Evolutionary conservation across 1,284 basidiomycete species (phyloP), one percentile per base, ranked within the genome.

Genomic region (Chalciporus sp.): DNA sequence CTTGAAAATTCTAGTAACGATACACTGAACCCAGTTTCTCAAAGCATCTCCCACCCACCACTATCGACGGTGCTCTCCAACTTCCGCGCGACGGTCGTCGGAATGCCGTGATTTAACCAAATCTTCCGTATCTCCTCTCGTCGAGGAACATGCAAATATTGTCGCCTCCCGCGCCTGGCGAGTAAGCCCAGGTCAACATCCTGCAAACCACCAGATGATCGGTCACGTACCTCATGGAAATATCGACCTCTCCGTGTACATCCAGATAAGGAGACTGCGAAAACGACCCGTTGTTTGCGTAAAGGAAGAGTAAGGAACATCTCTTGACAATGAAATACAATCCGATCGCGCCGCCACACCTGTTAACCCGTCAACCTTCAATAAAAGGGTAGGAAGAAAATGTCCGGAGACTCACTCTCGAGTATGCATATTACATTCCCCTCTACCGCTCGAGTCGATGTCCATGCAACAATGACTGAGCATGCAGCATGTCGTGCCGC

Each of bases 401-500:
- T n/a, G n/a, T n/a, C n/a, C n/a, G 41, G 12, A 35, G 12, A 85
- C 94, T 72, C 70, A 97, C 92, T 92, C 89, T 79, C 94, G 81
- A 61, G 90, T 91, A 71, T 99, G 97, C 76, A 92, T 85, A 71
- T 98, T 99, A 72, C 96, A 98, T 70, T 99, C 97, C 75, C 77
- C 91, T 72, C 55, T 84, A 72, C 50, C 82, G 75, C 76, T 77
- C 44, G 77, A 72, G 41, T 93, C 88, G 23, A 75, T 65, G 62
- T 95, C 92, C 61, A 82, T 80, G 71, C 96, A 99, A 67, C 96
- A 99, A 64, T 95, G 90, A 60, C 92, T 92, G 67, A 95, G 92
- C 74, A 95, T 84, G 68, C 97, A 99, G 8, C 93, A 86, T 16
- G 90, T 84, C 42, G 86, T 79, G 1, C 96, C 96, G 64, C 97